A percentile compares a stretch with the other conserved stretches of the same genome.
Evolutionary conservation across 345 rosid species (phyloP).

Genomic region (Camelina hispida): DNA sequence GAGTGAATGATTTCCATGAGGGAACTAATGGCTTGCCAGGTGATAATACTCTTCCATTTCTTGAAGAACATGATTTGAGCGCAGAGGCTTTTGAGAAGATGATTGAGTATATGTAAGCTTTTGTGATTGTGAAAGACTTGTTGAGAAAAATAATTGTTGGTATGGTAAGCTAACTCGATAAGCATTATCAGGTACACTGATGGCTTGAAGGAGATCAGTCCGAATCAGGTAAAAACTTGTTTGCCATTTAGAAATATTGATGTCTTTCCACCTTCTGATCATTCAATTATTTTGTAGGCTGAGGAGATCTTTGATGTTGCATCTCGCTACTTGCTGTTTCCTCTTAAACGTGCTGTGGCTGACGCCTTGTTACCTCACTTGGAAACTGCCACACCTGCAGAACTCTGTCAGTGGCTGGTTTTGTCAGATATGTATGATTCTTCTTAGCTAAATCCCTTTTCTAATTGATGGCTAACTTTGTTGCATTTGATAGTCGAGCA

Average conservation of each 20-base stretch:
- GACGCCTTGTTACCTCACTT: conserved; percentile 82
- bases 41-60: conserved; percentile 59
- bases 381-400: conserved; percentile 82
- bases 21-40: conserved; percentile 52
- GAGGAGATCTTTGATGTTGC: conserved; percentile 98
- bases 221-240: conserved; percentile 66
- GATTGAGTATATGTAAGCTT: conserved; percentile 90
- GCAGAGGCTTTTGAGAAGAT: conserved; percentile 82
- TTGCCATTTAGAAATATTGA: neutral
- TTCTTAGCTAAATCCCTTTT: conserved; percentile 21
- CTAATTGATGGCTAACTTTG: conserved; percentile 10
- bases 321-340: conserved; percentile 89
- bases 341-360: conserved; percentile 96
- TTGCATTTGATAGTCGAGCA: neutral
- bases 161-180: conserved; percentile 24
- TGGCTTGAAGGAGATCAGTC: conserved; percentile 79
- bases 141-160: neutral
- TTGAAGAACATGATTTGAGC: conserved; percentile 91
- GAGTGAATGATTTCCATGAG: conserved; percentile 73
- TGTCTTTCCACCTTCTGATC: conserved; percentile 8
- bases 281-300: conserved; percentile 56
- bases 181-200: conserved; percentile 87
- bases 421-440: conserved; percentile 83
- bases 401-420: conserved; percentile 87
- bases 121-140: neutral